These are phyloP conservation scores for Cladobotryum mycophilum DNA, from an alignment of 2,329 filamentous ascomycete genomes.

Conservation along the genomic window DNA sequence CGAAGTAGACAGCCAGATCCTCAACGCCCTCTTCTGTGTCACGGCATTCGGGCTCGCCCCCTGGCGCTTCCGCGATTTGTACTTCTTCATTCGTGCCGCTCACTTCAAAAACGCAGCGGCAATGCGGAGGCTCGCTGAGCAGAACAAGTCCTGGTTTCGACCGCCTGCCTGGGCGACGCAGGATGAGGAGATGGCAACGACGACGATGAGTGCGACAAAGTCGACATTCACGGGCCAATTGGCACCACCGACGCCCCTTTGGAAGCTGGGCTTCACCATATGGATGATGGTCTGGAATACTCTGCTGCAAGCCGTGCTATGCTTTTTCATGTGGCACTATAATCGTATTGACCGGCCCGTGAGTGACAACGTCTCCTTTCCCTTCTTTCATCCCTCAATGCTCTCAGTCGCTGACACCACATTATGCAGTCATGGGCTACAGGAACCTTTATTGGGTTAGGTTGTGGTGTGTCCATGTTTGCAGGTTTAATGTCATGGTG, in stretches of 20 bases:
- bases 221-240: constrained; percentile 15
- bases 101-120: constrained; percentile 14
- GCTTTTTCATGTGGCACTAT: constrained; percentile 21
- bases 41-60: constrained; percentile 79
- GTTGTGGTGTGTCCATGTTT: constrained; percentile 19
- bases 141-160: constrained; percentile 23
- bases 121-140: constrained; percentile 17
- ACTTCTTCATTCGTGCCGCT: constrained; percentile 34
- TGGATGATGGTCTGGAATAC: constrained; percentile 22
- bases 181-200: constrained; percentile 2
- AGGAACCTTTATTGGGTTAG: constrained; percentile 19
- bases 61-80: constrained; percentile 78
- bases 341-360: constrained; percentile 20
- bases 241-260: constrained; percentile 18
- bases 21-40: constrained; percentile 76
- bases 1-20: constrained; percentile 75
- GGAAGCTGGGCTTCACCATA: constrained; percentile 20
- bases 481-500: constrained; percentile 22
- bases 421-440: constrained; percentile 15
- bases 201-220: not conserved
- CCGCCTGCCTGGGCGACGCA: constrained; percentile 19
- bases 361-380: constrained; percentile 5
- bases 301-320: constrained; percentile 18
- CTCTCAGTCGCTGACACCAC: not conserved
- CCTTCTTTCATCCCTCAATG: not conserved